phyloP scores from a whole-genome alignment of 352 stramenopile species.

The Stephanocyclus meneghinianus region DNA sequence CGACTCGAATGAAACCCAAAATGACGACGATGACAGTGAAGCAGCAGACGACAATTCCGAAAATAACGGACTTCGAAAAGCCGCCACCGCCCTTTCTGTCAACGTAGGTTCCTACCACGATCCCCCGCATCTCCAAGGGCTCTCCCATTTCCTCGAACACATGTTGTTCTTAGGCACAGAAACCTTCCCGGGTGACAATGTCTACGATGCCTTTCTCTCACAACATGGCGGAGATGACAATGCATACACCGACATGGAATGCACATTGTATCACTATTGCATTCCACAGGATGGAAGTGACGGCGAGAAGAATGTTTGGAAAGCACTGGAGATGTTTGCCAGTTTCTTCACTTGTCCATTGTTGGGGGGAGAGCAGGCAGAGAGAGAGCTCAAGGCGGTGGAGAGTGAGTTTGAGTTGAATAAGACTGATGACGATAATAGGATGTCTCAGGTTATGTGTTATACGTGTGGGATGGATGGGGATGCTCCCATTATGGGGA shows the following conservation, averaged over 20 bases:
- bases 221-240: slow-evolving; percentile 92
- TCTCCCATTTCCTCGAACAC: slow-evolving; percentile 89
- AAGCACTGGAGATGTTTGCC: slow-evolving; percentile 92
- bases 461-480: slow-evolving; percentile 62
- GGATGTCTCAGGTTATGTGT: slow-evolving; percentile 75
- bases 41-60: slow-evolving; percentile 35
- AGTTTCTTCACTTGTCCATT: slow-evolving; percentile 95
- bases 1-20: slow-evolving; percentile 24
- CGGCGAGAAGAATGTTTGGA: slow-evolving; percentile 74
- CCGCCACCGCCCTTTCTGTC: slow-evolving; percentile 77
- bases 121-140: slow-evolving; percentile 68
- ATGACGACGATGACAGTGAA: slow-evolving; percentile 32
- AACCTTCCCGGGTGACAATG: slow-evolving; percentile 91
- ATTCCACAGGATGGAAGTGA: slow-evolving; percentile 80
- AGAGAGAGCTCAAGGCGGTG: slow-evolving; percentile 94
- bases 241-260: slow-evolving; percentile 87
- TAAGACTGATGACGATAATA: slow-evolving; percentile 89
- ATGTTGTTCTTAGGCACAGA: slow-evolving; percentile 96
- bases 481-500: slow-evolving; percentile 38
- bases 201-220: slow-evolving; percentile 86
- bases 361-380: slow-evolving; percentile 85
- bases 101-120: slow-evolving; percentile 80
- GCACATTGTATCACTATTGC: slow-evolving; percentile 97
- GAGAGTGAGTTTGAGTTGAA: slow-evolving; percentile 96
- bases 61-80: slow-evolving; percentile 60